Base-by-base conservation (phyloP, 73 alveolate genomes). In the Tetrahymena elliotti region DNA sequence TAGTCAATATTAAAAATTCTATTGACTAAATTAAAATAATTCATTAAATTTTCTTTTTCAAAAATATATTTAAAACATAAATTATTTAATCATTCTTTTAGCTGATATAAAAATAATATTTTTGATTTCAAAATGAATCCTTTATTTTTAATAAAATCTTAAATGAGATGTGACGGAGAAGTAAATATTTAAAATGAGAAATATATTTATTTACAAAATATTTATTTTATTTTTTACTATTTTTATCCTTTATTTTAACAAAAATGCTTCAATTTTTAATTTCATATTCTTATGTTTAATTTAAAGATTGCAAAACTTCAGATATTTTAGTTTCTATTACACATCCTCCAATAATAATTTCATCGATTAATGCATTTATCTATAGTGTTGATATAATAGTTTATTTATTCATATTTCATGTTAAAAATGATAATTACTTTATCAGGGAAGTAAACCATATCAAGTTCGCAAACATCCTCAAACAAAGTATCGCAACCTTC, bases 391-490 rank as follows among this genome's bases (percentile, higher is more conserved):
- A 7, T 6, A 68, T 22, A 68, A 27, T 18, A 68, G 10, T 24
- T 27, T 3, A 4, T 52, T 68, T 68, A 68, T 27, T 31, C 96
- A 92, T 94, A 96, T 84, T 97, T 93, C 84, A n/a, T 53, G 15
- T 10, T 15, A 27, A 68, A 68, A 3, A 0, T 6, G 3, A 68
- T 68, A 68, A 27, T 68, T 68, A 68, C 88, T 96, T 97, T 98
- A 95, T 98, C 99, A 83, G 98, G 98, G 95, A 97, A 96, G 92
- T 97, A 97, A 93, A 98, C 97, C 94, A 98, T 94, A 95, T 98
- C 99, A 35, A 98, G 93, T 95, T 98, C 99, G 83, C 99, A 98
- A 35, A 98, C 99, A 93, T 97, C 97, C 8, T 98, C 98, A 93
- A 98, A 98, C 94, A 97, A 93, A 94, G 97, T 97, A 93, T 98